Evolutionary conservation across 192 early-diverging fungal species (phyloP), one percentile per base, ranked within the genome.

Genomic region (Linnemannia schmuckeri): DNA sequence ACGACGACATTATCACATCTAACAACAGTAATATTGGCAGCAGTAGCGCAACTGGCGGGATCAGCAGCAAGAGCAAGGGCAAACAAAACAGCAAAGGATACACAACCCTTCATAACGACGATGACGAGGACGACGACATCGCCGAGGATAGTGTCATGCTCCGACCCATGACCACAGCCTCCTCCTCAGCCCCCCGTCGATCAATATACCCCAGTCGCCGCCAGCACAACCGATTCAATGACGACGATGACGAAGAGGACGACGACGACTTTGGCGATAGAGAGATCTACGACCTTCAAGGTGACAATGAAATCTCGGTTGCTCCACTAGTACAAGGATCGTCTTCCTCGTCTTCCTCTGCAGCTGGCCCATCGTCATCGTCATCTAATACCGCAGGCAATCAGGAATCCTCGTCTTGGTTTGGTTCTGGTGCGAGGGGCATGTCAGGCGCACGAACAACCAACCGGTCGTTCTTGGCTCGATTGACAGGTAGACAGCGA

Each of bases 121-220:
- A 84, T 5, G 77, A 84, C 9, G 73, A 84, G 0, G 69, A 72
- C 63, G 83, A 85, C 27, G 72, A 80, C 17, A 70, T 57, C 13
- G 74, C 33, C 6, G 83, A 85, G 24, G 70, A 79, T 70, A 85
- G 74, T 9, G 73, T 80, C 73, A 85, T 79, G 74, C 66, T 85
- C n/a, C 74, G 83, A 52, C 78, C 78, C 69, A 70, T 77, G 52
- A 70, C 63, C 15, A 47, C 63, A 49, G 52, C 52, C 41, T 75
- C 83, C 46, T 72, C 76, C 18, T 17, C 69, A 33, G 37, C 61
- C 72, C 57, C 70, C 22, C 30, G 38, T 8, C 17, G 41, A 13
- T 42, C 70, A 24, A 38, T 72, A 42, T 42, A 72, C 38, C 70
- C 37, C 9, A 38, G 70, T 72, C 77, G 46, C 17, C 40, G 46